These are phyloP conservation scores for Leptosphaerulina australis DNA, from an alignment of 2,329 filamentous ascomycete genomes.

Conservation along the genomic window DNA sequence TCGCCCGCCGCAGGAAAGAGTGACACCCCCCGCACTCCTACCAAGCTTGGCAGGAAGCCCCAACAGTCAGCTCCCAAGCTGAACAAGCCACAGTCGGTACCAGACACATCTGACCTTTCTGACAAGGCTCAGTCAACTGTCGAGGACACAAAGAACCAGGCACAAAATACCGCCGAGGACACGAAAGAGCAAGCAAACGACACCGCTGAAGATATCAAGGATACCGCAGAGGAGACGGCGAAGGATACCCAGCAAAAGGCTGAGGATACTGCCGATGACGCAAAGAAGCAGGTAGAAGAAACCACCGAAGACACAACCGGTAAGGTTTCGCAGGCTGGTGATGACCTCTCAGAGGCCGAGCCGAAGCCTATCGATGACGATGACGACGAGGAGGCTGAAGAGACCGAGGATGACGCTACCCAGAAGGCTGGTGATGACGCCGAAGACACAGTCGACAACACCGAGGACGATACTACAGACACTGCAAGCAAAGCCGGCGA, in stretches of 20 bases:
- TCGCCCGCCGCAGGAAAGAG: constrained; percentile 59
- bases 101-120: constrained; percentile 44
- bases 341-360: constrained; percentile 54
- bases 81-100: constrained; percentile 48
- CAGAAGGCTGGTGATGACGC: constrained; percentile 56
- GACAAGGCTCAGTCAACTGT: constrained; percentile 34
- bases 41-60: constrained; percentile 56
- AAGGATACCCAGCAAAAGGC: constrained; percentile 54
- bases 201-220: constrained; percentile 46
- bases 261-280: constrained; percentile 52
- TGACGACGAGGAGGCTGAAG: constrained; percentile 30
- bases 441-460: constrained; percentile 50
- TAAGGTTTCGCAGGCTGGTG: constrained; percentile 56
- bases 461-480: constrained; percentile 49
- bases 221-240: constrained; percentile 42
- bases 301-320: constrained; percentile 50
- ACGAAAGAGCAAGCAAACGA: constrained; percentile 39
- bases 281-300: constrained; percentile 54
- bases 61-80: constrained; percentile 51
- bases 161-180: constrained; percentile 46
- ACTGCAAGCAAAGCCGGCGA: constrained; percentile 44
- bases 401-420: constrained; percentile 47
- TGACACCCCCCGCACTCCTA: constrained; percentile 57
- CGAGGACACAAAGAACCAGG: constrained; percentile 48
- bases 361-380: constrained; percentile 55